Conservation (phyloP, 176 grass and related monocot species). For the Tillandsia fasciculata region DNA sequence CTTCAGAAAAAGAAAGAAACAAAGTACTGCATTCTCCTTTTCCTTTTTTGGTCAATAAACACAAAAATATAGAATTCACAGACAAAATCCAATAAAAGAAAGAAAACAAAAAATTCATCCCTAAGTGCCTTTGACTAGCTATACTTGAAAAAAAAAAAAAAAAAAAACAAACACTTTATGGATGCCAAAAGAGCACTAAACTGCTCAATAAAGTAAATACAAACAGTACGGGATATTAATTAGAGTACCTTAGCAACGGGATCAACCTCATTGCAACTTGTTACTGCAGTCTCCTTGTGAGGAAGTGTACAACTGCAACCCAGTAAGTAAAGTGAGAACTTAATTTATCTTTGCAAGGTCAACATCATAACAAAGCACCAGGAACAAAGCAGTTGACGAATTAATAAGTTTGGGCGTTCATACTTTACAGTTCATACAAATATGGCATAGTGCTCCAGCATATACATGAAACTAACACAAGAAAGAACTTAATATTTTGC, state of each 20-base stretch:
- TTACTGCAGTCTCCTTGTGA: slow-evolving; percentile 80
- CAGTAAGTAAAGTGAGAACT: background rate
- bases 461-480: background rate
- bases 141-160: background rate
- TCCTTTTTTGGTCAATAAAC: too few species aligned
- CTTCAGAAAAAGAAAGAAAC: too few species aligned
- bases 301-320: slow-evolving; percentile 80
- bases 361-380: too few species aligned
- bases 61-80: too few species aligned
- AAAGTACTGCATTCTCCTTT: too few species aligned
- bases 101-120: too few species aligned
- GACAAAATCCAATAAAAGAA: too few species aligned
- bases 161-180: slow-evolving; percentile 7
- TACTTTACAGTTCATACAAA: background rate
- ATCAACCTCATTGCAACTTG: slow-evolving; percentile 87
- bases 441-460: background rate
- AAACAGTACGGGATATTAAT: background rate
- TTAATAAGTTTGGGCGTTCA: background rate
- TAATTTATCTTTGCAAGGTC: too few species aligned
- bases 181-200: background rate
- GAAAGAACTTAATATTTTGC: background rate
- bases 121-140: too few species aligned
- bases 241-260: slow-evolving; percentile 74
- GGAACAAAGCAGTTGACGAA: background rate
- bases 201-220: background rate